Evolutionary conservation across 2,329 filamentous ascomycete species (phyloP).

Genomic region (Penicillium sp.): DNA sequence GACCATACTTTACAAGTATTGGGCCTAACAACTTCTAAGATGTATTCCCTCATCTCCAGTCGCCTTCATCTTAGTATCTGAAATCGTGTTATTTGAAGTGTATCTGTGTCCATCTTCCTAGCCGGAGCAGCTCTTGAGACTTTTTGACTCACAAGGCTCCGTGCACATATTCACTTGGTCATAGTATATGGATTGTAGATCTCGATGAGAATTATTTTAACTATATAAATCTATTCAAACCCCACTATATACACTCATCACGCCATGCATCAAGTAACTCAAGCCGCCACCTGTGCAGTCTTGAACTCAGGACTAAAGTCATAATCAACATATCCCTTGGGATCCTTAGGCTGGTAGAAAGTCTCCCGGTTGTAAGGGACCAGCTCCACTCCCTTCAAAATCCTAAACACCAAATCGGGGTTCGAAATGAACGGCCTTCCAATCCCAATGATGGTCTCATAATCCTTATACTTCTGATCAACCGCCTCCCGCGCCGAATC

Average conservation of each 20-base stretch:
- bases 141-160: no score
- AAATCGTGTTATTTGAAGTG: no score
- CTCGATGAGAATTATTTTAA: background rate
- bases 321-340: slow-evolving; percentile 43
- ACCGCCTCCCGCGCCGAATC: slow-evolving; percentile 40
- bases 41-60: no score
- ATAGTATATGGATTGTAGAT: background rate
- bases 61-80: no score
- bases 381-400: slow-evolving; percentile 39
- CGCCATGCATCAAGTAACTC: background rate
- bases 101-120: no score
- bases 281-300: slow-evolving; percentile 22
- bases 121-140: no score
- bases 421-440: slow-evolving; percentile 47
- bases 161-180: no score
- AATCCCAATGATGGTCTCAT: slow-evolving; percentile 38
- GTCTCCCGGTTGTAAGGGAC: slow-evolving; percentile 39
- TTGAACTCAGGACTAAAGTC: slow-evolving; percentile 34
- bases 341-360: slow-evolving; percentile 41
- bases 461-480: slow-evolving; percentile 30
- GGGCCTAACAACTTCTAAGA: no score
- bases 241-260: slow-evolving; percentile 9
- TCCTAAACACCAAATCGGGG: slow-evolving; percentile 46
- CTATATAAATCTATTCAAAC: background rate
- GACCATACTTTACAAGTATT: no score